Evolutionary conservation across 495 filamentous ascomycete species (phyloP).

Genomic region (Talaromyces wortmannii): DNA sequence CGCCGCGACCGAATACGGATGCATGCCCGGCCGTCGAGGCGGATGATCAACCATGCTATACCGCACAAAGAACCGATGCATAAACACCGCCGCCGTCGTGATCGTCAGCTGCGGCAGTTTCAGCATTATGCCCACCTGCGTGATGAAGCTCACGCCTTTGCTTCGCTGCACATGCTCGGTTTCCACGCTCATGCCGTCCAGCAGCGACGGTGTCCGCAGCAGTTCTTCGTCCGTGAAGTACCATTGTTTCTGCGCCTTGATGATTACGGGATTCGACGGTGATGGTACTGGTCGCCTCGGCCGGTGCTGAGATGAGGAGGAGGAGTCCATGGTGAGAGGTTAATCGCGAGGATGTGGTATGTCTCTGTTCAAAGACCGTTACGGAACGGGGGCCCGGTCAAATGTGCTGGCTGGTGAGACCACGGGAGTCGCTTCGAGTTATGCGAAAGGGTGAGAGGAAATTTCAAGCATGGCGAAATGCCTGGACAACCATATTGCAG

Average conservation of each 20-base stretch:
- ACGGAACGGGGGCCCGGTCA: no score
- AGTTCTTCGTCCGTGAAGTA: constrained; percentile 82
- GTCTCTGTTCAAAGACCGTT: background rate
- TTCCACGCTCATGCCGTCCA: constrained; percentile 69
- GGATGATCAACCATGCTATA: constrained; percentile 59
- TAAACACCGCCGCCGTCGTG: constrained; percentile 84
- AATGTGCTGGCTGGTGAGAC: background rate
- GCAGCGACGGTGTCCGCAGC: constrained; percentile 68
- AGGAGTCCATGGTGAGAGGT: constrained; percentile 22
- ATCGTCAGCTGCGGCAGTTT: constrained; percentile 89
- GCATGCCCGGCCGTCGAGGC: constrained; percentile 57
- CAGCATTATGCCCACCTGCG: constrained; percentile 86
- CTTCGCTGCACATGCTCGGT: constrained; percentile 71
- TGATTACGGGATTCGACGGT: constrained; percentile 40
- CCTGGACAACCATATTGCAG: background rate
- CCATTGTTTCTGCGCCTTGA: constrained; percentile 68
- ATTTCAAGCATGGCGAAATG: background rate
- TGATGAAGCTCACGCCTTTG: constrained; percentile 94
- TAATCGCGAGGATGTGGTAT: no score
- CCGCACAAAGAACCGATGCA: constrained; percentile 94
- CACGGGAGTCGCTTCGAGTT: background rate
- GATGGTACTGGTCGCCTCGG: constrained; percentile 39
- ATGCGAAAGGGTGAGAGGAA: background rate
- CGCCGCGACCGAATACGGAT: constrained; percentile 86
- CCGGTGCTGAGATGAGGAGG: constrained; percentile 13